A percentile compares a stretch with the other conserved stretches of the same genome.
phyloP scores from a whole-genome alignment of 768 basidiomycete genomes.

The Russula sp. region DNA sequence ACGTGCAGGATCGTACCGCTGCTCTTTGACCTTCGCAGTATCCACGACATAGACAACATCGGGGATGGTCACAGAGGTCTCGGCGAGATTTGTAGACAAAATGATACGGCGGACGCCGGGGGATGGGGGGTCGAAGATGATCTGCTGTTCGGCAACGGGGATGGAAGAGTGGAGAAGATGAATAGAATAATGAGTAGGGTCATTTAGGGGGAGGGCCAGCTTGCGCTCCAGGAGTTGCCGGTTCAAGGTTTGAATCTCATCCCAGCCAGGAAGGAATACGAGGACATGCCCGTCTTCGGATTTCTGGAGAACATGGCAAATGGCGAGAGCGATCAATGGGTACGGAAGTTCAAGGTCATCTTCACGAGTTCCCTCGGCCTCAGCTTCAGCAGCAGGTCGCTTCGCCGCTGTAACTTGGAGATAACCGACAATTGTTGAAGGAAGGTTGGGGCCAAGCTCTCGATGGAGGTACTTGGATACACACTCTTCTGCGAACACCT shows the following conservation, averaged over 20 bases:
- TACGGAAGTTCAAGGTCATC: slow-evolving; percentile 73
- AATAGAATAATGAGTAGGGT: slow-evolving; percentile 51
- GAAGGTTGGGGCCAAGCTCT: slow-evolving; percentile 44
- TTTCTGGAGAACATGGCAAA: slow-evolving; percentile 65
- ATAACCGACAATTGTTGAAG: slow-evolving; percentile 14
- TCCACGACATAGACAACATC: slow-evolving; percentile 95
- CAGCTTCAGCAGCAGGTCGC: background rate
- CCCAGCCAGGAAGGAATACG: slow-evolving; percentile 91
- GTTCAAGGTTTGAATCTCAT: slow-evolving; percentile 75
- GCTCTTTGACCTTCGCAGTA: slow-evolving; percentile 80
- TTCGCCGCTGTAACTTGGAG: slow-evolving; percentile 13
- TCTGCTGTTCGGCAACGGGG: slow-evolving; percentile 81
- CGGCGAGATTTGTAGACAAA: slow-evolving; percentile 90
- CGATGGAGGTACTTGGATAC: slow-evolving; percentile 65
- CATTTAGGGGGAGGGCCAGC: slow-evolving; percentile 54
- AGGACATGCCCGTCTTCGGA: slow-evolving; percentile 82
- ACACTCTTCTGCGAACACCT: slow-evolving; percentile 65
- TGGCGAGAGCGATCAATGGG: slow-evolving; percentile 71
- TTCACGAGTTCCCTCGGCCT: slow-evolving; percentile 30
- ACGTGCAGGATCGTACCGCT: slow-evolving; percentile 80
- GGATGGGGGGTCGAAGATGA: slow-evolving; percentile 79
- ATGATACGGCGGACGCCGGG: slow-evolving; percentile 78
- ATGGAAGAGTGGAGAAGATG: slow-evolving; percentile 88
- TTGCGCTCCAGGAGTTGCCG: slow-evolving; percentile 44
- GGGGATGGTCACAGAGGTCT: slow-evolving; percentile 92